Evolutionary conservation across 768 basidiomycete species (phyloP).

Genomic region (Boletus subcaerulescens): DNA sequence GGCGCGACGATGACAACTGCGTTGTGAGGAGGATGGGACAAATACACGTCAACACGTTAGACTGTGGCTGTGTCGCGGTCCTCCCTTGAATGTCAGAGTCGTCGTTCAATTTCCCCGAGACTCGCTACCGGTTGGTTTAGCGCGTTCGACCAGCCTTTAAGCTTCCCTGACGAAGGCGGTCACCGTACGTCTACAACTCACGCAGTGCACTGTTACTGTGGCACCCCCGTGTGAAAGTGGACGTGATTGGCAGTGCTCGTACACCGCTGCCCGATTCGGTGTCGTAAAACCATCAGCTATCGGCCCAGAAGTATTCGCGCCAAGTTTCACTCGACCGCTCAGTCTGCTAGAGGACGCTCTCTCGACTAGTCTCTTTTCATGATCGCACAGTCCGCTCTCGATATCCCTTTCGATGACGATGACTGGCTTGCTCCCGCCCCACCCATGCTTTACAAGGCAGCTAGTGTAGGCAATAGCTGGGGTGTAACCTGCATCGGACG

Average conservation of each 20-base stretch:
- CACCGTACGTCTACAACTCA: background rate
- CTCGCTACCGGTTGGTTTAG: background rate
- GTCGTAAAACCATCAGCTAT: constrained; percentile 2
- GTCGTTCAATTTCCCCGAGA: background rate
- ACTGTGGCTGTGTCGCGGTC: constrained; percentile 20
- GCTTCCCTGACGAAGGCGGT: background rate
- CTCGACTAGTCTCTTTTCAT: constrained; percentile 32
- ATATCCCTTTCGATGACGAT: constrained; percentile 65
- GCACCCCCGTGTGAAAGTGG: constrained; percentile 14
- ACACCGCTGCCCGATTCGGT: background rate
- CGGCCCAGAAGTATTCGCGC: background rate
- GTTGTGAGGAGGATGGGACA: constrained; percentile 11
- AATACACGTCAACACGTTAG: constrained; percentile 22
- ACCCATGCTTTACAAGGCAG: constrained; percentile 53
- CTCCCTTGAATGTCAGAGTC: background rate
- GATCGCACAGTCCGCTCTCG: constrained; percentile 58
- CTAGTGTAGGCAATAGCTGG: constrained; percentile 77
- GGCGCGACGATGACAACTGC: constrained; percentile 1
- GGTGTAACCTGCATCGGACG: constrained; percentile 82
- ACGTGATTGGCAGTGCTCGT: constrained; percentile 1
- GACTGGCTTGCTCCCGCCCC: constrained; percentile 60
- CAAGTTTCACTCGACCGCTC: background rate
- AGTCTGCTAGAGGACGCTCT: background rate
- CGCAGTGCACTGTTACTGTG: background rate
- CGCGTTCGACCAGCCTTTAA: background rate